Conservation (phyloP, 108 stramenopile genomes). For the Nannochloropsis granulata region DNA sequence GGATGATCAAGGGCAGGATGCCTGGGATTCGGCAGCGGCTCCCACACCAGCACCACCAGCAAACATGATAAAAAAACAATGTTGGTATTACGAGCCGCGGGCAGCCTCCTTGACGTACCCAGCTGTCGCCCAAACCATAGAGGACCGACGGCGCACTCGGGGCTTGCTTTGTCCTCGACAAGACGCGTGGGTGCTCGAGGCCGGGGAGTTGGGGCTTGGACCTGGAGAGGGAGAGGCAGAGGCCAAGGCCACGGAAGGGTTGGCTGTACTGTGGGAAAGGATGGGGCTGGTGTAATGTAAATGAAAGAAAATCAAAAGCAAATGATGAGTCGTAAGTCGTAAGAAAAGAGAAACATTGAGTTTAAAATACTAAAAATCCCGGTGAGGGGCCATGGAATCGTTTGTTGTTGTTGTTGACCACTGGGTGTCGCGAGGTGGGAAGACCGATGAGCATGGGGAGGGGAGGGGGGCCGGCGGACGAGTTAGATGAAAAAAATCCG, state of each 20-base stretch:
- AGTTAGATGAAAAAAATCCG: no score
- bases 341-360: no score
- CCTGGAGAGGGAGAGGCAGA: neutral
- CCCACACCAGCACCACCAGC: neutral
- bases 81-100: neutral
- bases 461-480: no score
- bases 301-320: neutral
- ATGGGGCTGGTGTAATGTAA: neutral
- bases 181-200: neutral
- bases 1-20: neutral
- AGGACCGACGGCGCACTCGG: neutral
- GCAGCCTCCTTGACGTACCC: neutral
- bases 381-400: no score
- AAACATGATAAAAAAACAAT: neutral
- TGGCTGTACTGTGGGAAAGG: neutral
- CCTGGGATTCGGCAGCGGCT: neutral
- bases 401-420: no score
- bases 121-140: neutral
- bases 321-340: neutral
- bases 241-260: neutral
- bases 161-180: neutral
- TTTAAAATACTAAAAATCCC: no score
- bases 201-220: neutral
- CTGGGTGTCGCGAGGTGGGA: no score
- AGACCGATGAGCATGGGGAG: no score